Conservation (phyloP, 331 rosid species). For the Malus hybrid region DNA sequence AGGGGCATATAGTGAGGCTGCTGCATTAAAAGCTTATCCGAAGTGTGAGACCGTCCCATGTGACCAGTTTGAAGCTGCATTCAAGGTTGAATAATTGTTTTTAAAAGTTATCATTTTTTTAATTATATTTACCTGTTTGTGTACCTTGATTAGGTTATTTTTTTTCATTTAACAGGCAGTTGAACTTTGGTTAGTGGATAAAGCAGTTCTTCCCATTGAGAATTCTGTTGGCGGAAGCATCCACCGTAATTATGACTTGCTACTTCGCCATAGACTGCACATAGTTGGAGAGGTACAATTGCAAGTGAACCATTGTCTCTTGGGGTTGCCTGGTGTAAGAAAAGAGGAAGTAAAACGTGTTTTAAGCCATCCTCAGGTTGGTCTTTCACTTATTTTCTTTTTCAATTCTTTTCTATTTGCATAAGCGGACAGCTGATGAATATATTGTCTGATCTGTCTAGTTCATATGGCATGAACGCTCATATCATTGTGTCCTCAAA, state of each 20-base stretch:
- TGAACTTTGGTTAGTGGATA: slow-evolving; percentile 86
- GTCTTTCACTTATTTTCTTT: slow-evolving; percentile 12
- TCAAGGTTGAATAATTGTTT: slow-evolving; percentile 45
- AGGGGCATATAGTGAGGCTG: slow-evolving; percentile 85
- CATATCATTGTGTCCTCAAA: not conserved
- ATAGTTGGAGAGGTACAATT: slow-evolving; percentile 87
- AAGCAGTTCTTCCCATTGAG: slow-evolving; percentile 96
- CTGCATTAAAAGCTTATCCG: slow-evolving; percentile 82
- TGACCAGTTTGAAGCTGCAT: slow-evolving; percentile 78
- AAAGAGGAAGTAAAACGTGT: slow-evolving; percentile 66
- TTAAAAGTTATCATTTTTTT: not conserved
- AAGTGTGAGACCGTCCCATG: slow-evolving; percentile 89
- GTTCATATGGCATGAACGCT: slow-evolving; percentile 2
- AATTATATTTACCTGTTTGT: not conserved
- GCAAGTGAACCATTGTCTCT: slow-evolving; percentile 75
- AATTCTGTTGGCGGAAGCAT: slow-evolving; percentile 84
- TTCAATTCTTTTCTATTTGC: slow-evolving; percentile 3
- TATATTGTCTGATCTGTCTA: slow-evolving; percentile 12
- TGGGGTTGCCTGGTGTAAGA: slow-evolving; percentile 70
- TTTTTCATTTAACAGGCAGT: slow-evolving; percentile 56
- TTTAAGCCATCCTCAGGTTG: slow-evolving; percentile 85
- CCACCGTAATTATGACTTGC: slow-evolving; percentile 90
- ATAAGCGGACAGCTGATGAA: not conserved
- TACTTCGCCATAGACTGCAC: slow-evolving; percentile 84
- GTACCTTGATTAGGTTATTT: slow-evolving; percentile 8